Base-by-base conservation (phyloP, 257 asterid genomes). In the Rubia yunnanensis region DNA sequence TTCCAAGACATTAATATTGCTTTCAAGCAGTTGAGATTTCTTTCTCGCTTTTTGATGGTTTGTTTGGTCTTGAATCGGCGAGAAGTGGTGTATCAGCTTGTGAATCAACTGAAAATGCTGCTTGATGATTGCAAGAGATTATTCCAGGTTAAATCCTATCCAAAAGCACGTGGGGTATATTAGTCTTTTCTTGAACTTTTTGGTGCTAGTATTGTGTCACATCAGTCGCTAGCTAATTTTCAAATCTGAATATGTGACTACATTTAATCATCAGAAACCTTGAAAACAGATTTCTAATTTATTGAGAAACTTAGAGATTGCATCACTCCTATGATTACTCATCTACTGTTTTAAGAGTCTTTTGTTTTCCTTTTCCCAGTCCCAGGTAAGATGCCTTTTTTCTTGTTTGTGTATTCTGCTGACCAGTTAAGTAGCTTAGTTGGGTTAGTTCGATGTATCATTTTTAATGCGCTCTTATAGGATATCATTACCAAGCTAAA, bases 91-190 rank as follows among this genome's bases (percentile, higher is more conserved):
- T 73, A 83, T 77, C 99, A 92, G 76, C 72, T 92, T 81, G 94
- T 87, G 65, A 87, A 92, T 88, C 95, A 83, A 79, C 94, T 92
- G 63, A 89, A 84, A 72, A 75, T 89, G 88, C 75, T 88, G 79
- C 94, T 92, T 62, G 99, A 92, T 68, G 99, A 92, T 71, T 92
- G 96, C 87, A 92, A 84, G 80, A 77, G 94, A 72, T 76, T 86
- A 50, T 92, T 89, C 81, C 97, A 84, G 97, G 99, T 89, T 59
- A 67, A 57, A 74, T 72, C n/a, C 44, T 46, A 27, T 46, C 58
- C 9, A n/a, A 3, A 31, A 44, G 5, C 22, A 44, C 4, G 48
- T 17, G 13, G 48, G 48, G 48, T 39, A 39, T 39, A 10, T 10
- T 39, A 39, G 48, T 39, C 48, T 39, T 39, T 39, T 39, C 18